Evolutionary conservation across 768 basidiomycete genomes (phyloP).

Genomic region (Termitomyces sp.): DNA sequence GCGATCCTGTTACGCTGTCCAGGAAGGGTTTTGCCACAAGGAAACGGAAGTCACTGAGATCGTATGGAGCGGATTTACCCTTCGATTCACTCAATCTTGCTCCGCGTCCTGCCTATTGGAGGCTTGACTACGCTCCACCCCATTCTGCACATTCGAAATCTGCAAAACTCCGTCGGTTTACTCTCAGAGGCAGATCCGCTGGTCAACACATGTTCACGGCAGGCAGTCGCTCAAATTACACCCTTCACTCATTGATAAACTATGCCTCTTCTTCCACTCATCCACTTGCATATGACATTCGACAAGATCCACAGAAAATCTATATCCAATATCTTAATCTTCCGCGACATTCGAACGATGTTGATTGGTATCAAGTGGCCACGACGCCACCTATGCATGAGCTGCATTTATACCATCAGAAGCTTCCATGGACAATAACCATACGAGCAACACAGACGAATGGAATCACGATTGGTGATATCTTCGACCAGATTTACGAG

Average conservation of each 20-base stretch:
- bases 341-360: conserved; percentile 8
- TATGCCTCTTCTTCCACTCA: conserved; percentile 4
- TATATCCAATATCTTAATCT: conserved; percentile 12
- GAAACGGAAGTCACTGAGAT: background rate
- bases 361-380: conserved; percentile 26
- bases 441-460: conserved; percentile 30
- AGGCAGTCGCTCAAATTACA: background rate
- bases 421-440: conserved; percentile 50
- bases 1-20: background rate
- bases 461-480: conserved; percentile 44
- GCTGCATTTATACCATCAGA: conserved; percentile 43
- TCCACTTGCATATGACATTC: conserved; percentile 14
- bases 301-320: conserved; percentile 7
- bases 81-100: conserved; percentile 9
- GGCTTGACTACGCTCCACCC: conserved; percentile 9
- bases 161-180: background rate
- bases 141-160: background rate
- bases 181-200: background rate
- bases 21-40: background rate
- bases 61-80: background rate
- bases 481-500: conserved; percentile 37
- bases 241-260: conserved; percentile 8
- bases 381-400: conserved; percentile 39
- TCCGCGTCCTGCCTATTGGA: conserved; percentile 13
- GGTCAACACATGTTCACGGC: background rate